A percentile compares a stretch with the other conserved stretches of the same genome.
Evolutionary conservation across 306 rosid species (phyloP).

Genomic region (Carpinus fangiana): DNA sequence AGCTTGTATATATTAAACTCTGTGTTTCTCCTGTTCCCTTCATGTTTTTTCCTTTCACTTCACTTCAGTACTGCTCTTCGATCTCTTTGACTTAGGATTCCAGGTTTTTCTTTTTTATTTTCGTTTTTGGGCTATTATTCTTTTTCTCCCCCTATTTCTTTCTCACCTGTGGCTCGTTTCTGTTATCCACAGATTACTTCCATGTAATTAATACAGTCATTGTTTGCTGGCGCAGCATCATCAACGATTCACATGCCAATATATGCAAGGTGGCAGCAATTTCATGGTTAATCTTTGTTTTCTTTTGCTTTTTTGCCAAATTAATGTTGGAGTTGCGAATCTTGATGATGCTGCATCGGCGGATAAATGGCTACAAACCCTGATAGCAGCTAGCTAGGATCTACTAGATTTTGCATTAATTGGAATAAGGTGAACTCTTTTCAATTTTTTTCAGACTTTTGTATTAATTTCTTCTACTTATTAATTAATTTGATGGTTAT

Average conservation of each 20-base stretch:
- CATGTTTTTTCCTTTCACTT: not conserved
- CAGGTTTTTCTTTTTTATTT: not conserved
- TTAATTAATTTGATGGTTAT: not conserved
- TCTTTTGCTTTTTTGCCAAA: not conserved
- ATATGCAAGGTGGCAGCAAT: not conserved
- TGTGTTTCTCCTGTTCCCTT: not conserved
- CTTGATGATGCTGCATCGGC: constrained; percentile 99
- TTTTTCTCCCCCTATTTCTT: not conserved
- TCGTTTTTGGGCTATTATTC: no score
- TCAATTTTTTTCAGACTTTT: not conserved
- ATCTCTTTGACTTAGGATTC: not conserved
- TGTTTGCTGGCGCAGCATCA: constrained; percentile 94
- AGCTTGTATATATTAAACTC: not conserved
- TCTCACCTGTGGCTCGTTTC: not conserved
- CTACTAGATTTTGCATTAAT: not conserved
- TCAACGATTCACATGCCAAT: constrained; percentile 75
- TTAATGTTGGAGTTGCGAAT: constrained; percentile 56
- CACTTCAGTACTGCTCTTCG: not conserved
- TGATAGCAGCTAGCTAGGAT: not conserved
- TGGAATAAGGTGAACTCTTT: not conserved
- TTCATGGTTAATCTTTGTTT: not conserved
- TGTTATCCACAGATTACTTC: not conserved
- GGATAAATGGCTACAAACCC: constrained; percentile 47
- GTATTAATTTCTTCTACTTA: not conserved
- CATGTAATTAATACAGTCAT: constrained; percentile 34